Conservation (phyloP, 2,329 filamentous ascomycete species). For the Amauroascus verrucosus region DNA sequence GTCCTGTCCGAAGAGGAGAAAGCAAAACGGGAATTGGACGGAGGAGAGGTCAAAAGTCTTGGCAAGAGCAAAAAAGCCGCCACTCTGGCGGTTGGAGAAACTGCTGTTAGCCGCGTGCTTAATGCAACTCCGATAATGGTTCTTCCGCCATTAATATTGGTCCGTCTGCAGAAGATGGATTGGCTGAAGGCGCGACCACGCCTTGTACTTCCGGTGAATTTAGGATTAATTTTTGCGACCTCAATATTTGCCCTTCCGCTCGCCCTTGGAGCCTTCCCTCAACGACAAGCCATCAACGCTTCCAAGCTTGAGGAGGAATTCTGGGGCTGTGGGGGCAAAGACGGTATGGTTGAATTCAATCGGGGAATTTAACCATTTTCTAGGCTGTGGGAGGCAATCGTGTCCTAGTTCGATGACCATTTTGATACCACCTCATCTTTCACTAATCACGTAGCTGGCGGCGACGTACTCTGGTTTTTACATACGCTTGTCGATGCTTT, state of each 20-base stretch:
- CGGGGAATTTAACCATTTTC: conserved; percentile 70
- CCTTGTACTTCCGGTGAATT: conserved; percentile 70
- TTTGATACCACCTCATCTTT: neutral
- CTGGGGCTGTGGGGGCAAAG: conserved; percentile 64
- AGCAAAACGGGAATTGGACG: conserved; percentile 51
- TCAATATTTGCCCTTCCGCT: conserved; percentile 82
- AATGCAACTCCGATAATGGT: conserved; percentile 98
- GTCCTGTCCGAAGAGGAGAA: conserved; percentile 63
- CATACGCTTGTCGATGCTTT: neutral
- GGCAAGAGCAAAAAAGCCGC: conserved; percentile 85
- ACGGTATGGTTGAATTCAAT: conserved; percentile 89
- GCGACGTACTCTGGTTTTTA: neutral
- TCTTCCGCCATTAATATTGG: conserved; percentile 74
- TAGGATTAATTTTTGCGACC: conserved; percentile 66
- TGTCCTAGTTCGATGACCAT: neutral
- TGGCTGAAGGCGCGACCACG: conserved; percentile 72
- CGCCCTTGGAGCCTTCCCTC: conserved; percentile 84
- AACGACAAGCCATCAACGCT: conserved; percentile 71
- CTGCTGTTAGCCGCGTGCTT: conserved; percentile 78
- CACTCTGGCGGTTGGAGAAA: conserved; percentile 81
- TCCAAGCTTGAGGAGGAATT: conserved; percentile 76
- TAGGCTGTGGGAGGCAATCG: neutral
- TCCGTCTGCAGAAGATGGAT: conserved; percentile 69
- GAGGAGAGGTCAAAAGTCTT: conserved; percentile 57
- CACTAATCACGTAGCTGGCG: neutral